Percentiles rank a stretch among this genome's conserved stretches.
Evolutionary conservation across 2,329 filamentous ascomycete species (phyloP).

Genomic region (Epichloe typhina): DNA sequence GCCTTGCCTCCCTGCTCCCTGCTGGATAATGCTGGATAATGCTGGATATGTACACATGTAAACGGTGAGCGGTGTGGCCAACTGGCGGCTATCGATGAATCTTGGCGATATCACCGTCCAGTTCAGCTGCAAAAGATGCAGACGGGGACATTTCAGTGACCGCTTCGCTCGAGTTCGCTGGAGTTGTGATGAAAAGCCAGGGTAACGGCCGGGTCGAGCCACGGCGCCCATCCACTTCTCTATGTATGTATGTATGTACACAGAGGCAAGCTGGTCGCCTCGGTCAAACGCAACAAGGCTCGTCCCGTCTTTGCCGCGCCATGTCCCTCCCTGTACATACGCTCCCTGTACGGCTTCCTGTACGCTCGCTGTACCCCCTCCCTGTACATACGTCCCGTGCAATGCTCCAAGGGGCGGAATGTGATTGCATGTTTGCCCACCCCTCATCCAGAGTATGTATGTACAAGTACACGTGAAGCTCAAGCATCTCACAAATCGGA

Average conservation of each 20-base stretch:
- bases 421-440: no score
- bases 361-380: no score
- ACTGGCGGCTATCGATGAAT: background rate
- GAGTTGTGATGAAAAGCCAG: no score
- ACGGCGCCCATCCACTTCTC: background rate
- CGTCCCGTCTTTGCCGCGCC: slow-evolving; percentile 20
- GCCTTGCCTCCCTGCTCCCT: background rate
- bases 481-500: no score
- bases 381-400: no score
- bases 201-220: no score
- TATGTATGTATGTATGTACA: no score
- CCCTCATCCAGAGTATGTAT: no score
- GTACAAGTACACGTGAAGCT: no score
- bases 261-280: background rate
- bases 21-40: background rate
- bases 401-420: no score
- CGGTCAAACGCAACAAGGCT: slow-evolving; percentile 17
- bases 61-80: slow-evolving; percentile 1
- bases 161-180: no score
- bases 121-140: background rate
- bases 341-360: background rate
- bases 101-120: background rate
- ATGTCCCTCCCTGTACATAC: slow-evolving; percentile 2
- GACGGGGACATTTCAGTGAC: no score
- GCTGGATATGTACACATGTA: background rate